Evolutionary conservation across 441 rosid species (phyloP), one percentile per base, ranked within the genome.

Genomic region (Lepidium campestre): DNA sequence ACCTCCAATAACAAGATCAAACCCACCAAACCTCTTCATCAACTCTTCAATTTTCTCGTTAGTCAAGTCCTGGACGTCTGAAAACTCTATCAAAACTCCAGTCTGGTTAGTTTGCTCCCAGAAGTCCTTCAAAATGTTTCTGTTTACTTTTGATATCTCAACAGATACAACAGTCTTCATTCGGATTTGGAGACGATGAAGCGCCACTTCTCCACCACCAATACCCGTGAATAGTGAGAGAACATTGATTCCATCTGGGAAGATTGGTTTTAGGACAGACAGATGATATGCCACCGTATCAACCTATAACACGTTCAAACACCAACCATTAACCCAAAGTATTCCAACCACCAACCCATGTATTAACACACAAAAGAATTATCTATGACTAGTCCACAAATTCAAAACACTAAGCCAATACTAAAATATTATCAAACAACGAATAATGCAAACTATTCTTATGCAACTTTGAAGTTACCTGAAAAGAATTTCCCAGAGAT

Each of bases 271-370:
- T 57, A 93, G 56, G 5, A 72, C 91, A 6, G 99, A 93, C 0
- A 89, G 77, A 59, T 93, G 99, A 69, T 87, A 93, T 2, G 99
- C 97, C 42, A 93, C 99, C 0, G 99, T 93, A 69, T 93, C 96
- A 6, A 93, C 86, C 93, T 91, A 82, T 27, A 79, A 71, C 49
- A 72, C 36, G 14, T 62, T 27, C 27, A 29, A 55, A 50, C 52
- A 15, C 14, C 19, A 52, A 48, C 42, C 50, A 40, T 61, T 36
- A 56, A 10, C 27, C 45, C 13, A 6, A 14, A 12, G 7, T 1
- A 32, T 32, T 32, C 41, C 17, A 54, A 31, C 22, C 25, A 54
- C 42, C 55, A 20, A 12, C 13, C 44, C 34, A 44, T 15, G 57
- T 59, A 5, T 46, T 13, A 39, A 46, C 11, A 19, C 15, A 31